These are phyloP conservation scores for Penicillium frequentans DNA, from an alignment of 2,329 filamentous ascomycete genomes.

Conservation along the genomic window DNA sequence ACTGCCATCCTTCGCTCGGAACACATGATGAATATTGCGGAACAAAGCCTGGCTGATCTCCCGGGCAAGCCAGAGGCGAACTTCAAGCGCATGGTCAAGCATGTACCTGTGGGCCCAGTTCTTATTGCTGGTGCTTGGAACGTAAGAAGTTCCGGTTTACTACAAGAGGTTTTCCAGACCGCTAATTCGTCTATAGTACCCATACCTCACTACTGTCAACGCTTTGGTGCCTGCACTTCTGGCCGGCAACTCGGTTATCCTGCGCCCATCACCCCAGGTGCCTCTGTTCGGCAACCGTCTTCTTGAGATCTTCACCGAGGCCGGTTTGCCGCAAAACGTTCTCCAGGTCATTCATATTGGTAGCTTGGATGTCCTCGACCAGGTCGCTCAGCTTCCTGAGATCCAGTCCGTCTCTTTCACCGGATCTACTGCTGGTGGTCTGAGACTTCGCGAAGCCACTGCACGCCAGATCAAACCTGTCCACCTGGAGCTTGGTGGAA, in stretches of 20 bases:
- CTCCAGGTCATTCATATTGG: conserved; percentile 88
- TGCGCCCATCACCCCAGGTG: conserved; percentile 91
- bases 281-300: conserved; percentile 83
- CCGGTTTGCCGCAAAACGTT: conserved; percentile 76
- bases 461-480: conserved; percentile 78
- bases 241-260: conserved; percentile 83
- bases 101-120: conserved; percentile 80
- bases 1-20: conserved; percentile 81
- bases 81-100: conserved; percentile 84
- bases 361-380: conserved; percentile 45
- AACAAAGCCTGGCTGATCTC: conserved; percentile 70
- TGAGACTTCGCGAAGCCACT: conserved; percentile 78
- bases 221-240: conserved; percentile 85
- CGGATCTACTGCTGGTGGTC: conserved; percentile 79
- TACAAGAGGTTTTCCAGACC: background rate
- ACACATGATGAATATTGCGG: conserved; percentile 73
- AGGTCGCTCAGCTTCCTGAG: conserved; percentile 7
- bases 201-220: conserved; percentile 87
- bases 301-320: conserved; percentile 69
- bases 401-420: conserved; percentile 85
- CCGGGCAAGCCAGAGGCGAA: conserved; percentile 79
- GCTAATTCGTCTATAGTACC: conserved; percentile 63
- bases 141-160: conserved; percentile 54
- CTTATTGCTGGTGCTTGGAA: conserved; percentile 92
- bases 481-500: conserved; percentile 85